Evolutionary conservation across 108 stramenopile species (phyloP).

Genomic region (Skeletonema costatum): DNA sequence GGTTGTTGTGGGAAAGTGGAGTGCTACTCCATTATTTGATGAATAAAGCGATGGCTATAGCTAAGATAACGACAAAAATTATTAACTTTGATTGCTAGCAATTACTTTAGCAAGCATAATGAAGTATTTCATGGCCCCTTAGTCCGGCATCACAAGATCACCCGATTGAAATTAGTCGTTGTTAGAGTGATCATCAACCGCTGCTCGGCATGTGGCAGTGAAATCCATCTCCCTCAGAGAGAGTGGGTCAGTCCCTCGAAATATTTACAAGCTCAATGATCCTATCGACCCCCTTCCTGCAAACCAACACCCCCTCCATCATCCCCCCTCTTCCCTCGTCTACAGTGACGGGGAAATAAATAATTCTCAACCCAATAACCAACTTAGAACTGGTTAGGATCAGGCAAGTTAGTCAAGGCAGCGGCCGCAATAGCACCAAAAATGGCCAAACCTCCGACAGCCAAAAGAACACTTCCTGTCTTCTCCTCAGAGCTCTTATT

Average conservation of each 20-base stretch:
- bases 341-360: neutral
- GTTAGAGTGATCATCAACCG: neutral
- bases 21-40: slow-evolving; percentile 25
- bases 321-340: neutral
- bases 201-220: neutral
- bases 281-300: neutral
- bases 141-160: neutral
- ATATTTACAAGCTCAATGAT: neutral
- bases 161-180: neutral
- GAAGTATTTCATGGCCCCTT: too few relatives aligned
- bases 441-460: slow-evolving; percentile 72
- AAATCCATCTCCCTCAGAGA: neutral
- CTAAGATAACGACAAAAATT: neutral
- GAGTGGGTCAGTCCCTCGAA: neutral
- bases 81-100: neutral
- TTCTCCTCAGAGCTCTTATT: slow-evolving; percentile 78
- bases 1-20: slow-evolving; percentile 41
- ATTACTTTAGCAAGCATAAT: neutral
- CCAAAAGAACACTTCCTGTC: slow-evolving; percentile 60
- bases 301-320: neutral
- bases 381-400: slow-evolving; percentile 87
- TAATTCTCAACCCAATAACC: neutral
- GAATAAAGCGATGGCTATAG: neutral
- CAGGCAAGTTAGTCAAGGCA: slow-evolving; percentile 83
- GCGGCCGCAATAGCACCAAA: slow-evolving; percentile 74